phyloP scores from a whole-genome alignment of 164 flowering plant species.

The Kingdonia uniflora region DNA sequence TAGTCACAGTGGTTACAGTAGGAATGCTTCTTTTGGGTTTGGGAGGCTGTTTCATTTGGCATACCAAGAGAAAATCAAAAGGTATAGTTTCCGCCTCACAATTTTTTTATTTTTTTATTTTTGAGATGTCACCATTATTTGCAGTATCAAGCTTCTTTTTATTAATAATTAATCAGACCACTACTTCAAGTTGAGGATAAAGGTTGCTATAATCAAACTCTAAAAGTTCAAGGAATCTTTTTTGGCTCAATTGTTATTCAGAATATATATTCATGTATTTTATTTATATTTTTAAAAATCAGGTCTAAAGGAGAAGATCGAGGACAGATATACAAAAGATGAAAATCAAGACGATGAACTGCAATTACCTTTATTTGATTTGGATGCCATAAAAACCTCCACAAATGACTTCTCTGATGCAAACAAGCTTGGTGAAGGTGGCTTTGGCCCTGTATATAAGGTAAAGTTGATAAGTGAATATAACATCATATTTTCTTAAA shows the following conservation, averaged over 20 bases:
- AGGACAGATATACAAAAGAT: neutral
- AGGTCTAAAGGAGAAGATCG: too few species aligned
- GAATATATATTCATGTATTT: too few species aligned
- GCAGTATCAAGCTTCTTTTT: too few species aligned
- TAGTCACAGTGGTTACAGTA: neutral
- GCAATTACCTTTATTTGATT: conserved; percentile 5
- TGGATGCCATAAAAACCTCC: conserved; percentile 9
- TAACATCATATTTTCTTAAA: too few species aligned
- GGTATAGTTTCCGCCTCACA: neutral
- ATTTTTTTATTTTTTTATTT: too few species aligned
- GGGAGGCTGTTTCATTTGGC: neutral
- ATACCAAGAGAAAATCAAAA: neutral
- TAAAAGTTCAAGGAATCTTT: neutral
- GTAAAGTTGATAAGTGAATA: conserved; percentile 12
- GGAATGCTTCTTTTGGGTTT: conserved; percentile 4
- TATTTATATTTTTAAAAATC: too few species aligned
- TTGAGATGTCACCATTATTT: too few species aligned
- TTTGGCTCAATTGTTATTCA: neutral
- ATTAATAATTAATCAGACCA: too few species aligned
- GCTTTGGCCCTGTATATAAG: conserved; percentile 42
- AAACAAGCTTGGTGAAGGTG: conserved; percentile 28
- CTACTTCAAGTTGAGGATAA: too few species aligned
- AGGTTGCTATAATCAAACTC: too few species aligned
- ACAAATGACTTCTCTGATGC: conserved; percentile 17
- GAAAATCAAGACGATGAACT: neutral